These are phyloP conservation scores for Misopates orontium DNA, from an alignment of 257 asterid genomes.

Conservation along the genomic window DNA sequence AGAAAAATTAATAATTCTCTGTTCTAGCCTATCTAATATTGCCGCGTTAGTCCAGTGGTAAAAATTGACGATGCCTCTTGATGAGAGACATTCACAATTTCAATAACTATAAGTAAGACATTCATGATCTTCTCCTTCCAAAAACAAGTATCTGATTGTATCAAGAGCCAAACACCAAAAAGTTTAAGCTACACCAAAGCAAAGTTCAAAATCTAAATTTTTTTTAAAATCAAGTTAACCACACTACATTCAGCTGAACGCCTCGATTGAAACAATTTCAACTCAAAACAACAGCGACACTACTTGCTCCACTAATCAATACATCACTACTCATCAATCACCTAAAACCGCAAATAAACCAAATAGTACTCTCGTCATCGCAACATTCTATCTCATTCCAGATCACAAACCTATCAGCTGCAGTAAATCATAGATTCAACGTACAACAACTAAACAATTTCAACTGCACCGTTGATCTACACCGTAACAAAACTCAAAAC, in stretches of 20 bases:
- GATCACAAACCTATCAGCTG: neutral
- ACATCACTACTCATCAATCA: slow-evolving; percentile 4
- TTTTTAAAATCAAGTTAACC: neutral
- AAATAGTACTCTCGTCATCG: slow-evolving; percentile 14
- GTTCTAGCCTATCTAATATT: too few species aligned
- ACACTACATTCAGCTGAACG: slow-evolving; percentile 12
- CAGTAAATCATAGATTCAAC: slow-evolving; percentile 8
- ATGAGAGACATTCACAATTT: too few species aligned
- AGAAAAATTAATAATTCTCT: too few species aligned
- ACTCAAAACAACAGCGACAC: neutral
- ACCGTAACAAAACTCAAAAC: slow-evolving; percentile 18
- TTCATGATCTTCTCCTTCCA: neutral
- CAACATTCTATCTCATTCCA: neutral
- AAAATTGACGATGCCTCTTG: too few species aligned
- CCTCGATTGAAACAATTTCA: neutral
- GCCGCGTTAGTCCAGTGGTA: too few species aligned
- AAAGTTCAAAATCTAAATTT: neutral
- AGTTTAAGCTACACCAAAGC: neutral
- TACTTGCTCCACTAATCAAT: too few species aligned
- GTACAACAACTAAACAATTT: neutral
- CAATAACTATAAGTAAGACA: slow-evolving; percentile 11
- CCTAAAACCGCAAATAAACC: neutral
- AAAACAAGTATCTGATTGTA: slow-evolving; percentile 12
- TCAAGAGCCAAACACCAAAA: neutral
- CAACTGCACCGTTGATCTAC: slow-evolving; percentile 23